phyloP scores from a whole-genome alignment of 2,329 filamentous ascomycete species.

The Verticillium tricorpus region DNA sequence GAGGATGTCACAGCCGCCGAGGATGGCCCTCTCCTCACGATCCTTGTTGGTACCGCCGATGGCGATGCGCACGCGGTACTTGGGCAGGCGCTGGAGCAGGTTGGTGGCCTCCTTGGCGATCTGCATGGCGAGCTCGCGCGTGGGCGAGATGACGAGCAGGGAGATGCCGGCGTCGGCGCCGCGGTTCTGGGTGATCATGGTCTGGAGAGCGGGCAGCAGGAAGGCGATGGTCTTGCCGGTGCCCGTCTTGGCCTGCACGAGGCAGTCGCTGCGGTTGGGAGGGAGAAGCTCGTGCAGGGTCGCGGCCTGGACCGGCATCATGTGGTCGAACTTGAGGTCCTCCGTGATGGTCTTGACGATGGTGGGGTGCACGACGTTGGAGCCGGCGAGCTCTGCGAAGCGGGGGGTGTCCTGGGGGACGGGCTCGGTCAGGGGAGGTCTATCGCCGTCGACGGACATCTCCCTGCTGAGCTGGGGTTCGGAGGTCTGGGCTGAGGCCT shows the following conservation, averaged over 20 bases:
- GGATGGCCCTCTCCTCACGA: constrained; percentile 64
- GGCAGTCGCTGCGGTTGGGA: constrained; percentile 42
- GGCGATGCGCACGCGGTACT: constrained; percentile 71
- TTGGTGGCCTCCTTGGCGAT: constrained; percentile 67
- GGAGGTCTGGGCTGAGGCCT: not conserved
- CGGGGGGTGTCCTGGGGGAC: constrained; percentile 39
- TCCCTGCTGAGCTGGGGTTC: not conserved
- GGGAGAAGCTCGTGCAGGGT: constrained; percentile 43
- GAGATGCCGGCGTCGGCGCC: constrained; percentile 39
- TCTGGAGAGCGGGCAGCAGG: constrained; percentile 77
- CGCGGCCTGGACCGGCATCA: constrained; percentile 52
- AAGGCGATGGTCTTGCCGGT: constrained; percentile 86
- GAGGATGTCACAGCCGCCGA: constrained; percentile 71
- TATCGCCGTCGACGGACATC: constrained; percentile 9
- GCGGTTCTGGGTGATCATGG: constrained; percentile 49
- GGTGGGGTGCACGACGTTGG: constrained; percentile 38
- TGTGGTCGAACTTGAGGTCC: constrained; percentile 45
- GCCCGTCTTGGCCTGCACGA: constrained; percentile 83
- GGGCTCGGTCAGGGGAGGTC: constrained; percentile 28
- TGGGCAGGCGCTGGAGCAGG: constrained; percentile 66
- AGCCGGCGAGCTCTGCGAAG: constrained; percentile 38
- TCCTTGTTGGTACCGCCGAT: constrained; percentile 78
- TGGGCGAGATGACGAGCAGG: constrained; percentile 64
- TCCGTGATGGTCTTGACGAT: constrained; percentile 43
- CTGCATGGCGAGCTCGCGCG: constrained; percentile 66